Base-by-base conservation (phyloP, 2,329 filamentous ascomycete species). In the Arthroderma sp. region DNA sequence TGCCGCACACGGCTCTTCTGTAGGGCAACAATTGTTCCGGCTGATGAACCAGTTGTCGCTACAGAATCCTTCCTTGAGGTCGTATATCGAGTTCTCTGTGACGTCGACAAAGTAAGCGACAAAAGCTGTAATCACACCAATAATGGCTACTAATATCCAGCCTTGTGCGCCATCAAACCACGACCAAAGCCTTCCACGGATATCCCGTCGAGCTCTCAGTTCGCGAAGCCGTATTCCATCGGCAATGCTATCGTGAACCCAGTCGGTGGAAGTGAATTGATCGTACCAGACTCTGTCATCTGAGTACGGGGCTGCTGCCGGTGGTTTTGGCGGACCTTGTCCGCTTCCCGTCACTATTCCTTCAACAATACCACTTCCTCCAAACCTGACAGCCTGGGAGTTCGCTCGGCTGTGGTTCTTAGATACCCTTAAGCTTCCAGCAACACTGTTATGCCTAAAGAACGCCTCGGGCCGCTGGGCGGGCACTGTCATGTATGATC, bases 271-370 rank as follows among this genome's bases (percentile, higher is more conserved):
- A 4, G 87, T 94, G 58, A 94, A 94, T 64, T 98, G 91, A 68
- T 98, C 91, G 65, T 96, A 96, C 91, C 91, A 96, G 6, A 93
- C 83, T 48, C 91, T 80, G 53, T 96, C 87, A 57, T 95, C 85
- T 42, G 81, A 70, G 54, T 78, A 81, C 6, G 83, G 65, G 4
- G 78, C 80, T 31, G 72, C 67, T 56, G 80, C 83, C 28, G 32
- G 39, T 3, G 30, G 30, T 29, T 49, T 46, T 8, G 46, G 40
- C 6, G 38, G 81, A 7, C 81, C 81, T 29, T 79, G 75, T 36
- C 63, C 73, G 5, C 70, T 71, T 39, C 70, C 60, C 8, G 59
- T 68, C 53, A 83, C 46, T 86, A 71, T 6, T 75, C 80, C 46
- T 77, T 79, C 1, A 78, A 80, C 4, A 10, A 74, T 74, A 31